Base-by-base conservation (phyloP, 768 basidiomycete species). In the Fomitopsis serialis region DNA sequence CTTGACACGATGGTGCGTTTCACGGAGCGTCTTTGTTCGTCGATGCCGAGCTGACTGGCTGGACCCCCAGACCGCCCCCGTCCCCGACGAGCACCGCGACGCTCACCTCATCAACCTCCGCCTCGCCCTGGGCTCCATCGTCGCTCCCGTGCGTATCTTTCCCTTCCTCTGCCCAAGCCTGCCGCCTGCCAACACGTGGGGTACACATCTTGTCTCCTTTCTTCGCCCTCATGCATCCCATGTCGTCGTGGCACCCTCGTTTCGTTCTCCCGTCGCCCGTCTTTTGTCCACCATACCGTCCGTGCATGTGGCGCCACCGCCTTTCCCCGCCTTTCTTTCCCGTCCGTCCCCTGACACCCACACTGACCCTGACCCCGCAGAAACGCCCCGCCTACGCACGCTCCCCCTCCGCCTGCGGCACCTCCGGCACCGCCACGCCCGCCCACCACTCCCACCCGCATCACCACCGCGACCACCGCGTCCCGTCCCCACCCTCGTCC, bases 91-190 rank as follows among this genome's bases (percentile, higher is more conserved):
- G 17, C 65, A 66, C 50, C 65, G 58, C 43, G 68, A 69, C 22
- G 62, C 62, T 1, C 65, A 69, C 43, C 59, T 70, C 36, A 47
- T 61, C 37, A 62, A 59, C 8, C 68, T 84, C 23, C 72, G 78
- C 35, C 74, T 82, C 24, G 81, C 78, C 0, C 66, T 85, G 48
- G 83, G 83, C 21, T 81, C 79, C 59, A 82, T 85, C 42, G 66
- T 85, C 12, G 69, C 77, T 11, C 81, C 82, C 56, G 82, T 84
- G 62, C 67, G 81, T 74, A 19, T 32, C 34, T 6, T 17, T 19
- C 6, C 37, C 19, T 40, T 40, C 15, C 49, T n/a, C n/a, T n/a
- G n/a, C n/a, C n/a, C n/a, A n/a, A n/a, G n/a, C n/a, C n/a, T n/a
- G n/a, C n/a, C n/a, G n/a, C n/a, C n/a, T n/a, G n/a, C n/a, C n/a